Conservation (phyloP, 768 basidiomycete genomes). For the Sistotremastrum suecicum region DNA sequence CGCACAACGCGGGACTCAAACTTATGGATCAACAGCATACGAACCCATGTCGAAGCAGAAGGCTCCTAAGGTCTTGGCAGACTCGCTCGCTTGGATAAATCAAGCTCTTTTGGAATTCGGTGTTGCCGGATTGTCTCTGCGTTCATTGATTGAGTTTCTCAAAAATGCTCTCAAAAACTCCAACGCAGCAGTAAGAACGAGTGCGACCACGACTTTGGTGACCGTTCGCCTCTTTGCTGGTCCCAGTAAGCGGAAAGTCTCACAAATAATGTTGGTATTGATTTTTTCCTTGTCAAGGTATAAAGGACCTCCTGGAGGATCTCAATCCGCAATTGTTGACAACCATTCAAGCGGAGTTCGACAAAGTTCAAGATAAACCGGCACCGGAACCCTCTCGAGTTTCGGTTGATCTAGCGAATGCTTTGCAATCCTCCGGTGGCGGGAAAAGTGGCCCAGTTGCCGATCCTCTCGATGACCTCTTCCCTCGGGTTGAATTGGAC, state of each 20-base stretch:
- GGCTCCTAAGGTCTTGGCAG: constrained; percentile 91
- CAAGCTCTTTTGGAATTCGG: constrained; percentile 82
- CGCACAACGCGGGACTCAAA: not conserved
- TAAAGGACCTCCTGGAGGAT: constrained; percentile 87
- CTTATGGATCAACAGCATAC: constrained; percentile 43
- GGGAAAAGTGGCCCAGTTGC: constrained; percentile 25
- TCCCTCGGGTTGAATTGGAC: constrained; percentile 91
- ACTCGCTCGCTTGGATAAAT: constrained; percentile 82
- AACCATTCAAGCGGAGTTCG: constrained; percentile 86
- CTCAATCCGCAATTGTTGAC: constrained; percentile 84
- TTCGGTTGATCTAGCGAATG: constrained; percentile 58
- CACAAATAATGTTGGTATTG: not conserved
- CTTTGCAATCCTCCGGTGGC: constrained; percentile 25
- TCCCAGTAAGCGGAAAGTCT: constrained; percentile 39
- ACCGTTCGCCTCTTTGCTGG: constrained; percentile 89
- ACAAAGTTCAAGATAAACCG: constrained; percentile 68
- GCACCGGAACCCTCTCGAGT: constrained; percentile 67
- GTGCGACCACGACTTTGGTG: constrained; percentile 84
- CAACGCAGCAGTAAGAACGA: constrained; percentile 86
- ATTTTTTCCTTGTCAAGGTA: constrained; percentile 32
- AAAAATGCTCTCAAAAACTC: constrained; percentile 82
- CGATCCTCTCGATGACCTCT: constrained; percentile 86
- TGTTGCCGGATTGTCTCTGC: constrained; percentile 69
- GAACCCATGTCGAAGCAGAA: constrained; percentile 92
- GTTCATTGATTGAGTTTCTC: constrained; percentile 80